Evolutionary conservation across 805 yeast genomes (phyloP).

Genomic region (Ogataea henricii): DNA sequence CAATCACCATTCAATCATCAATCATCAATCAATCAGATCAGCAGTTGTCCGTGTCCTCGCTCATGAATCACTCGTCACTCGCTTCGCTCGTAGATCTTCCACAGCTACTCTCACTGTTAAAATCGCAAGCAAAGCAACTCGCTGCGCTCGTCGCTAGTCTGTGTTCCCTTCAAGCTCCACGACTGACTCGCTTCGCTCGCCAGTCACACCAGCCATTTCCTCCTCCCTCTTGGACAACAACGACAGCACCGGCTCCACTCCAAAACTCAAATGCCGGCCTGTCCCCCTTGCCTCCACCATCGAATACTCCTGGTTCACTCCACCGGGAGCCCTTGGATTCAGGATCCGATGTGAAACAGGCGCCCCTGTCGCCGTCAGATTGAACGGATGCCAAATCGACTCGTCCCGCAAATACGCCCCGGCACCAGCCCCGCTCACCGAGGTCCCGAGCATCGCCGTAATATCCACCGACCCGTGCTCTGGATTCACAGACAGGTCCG

Average conservation of each 20-base stretch:
- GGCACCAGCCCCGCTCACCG: constrained; percentile 10
- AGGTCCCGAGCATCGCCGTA: constrained; percentile 25
- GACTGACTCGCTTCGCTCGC: too few relatives aligned
- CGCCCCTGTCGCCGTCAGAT: constrained; percentile 9
- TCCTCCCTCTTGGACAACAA: constrained; percentile 12
- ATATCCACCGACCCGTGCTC: constrained; percentile 27
- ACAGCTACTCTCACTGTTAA: too few relatives aligned
- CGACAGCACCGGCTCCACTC: constrained; percentile 30
- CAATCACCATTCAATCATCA: too few relatives aligned
- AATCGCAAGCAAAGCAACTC: too few relatives aligned
- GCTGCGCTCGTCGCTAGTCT: too few relatives aligned
- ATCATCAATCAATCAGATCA: too few relatives aligned
- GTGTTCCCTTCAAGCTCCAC: too few relatives aligned
- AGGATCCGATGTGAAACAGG: background rate
- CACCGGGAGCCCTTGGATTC: constrained; percentile 4
- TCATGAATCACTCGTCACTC: too few relatives aligned
- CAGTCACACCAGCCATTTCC: background rate
- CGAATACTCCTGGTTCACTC: constrained; percentile 6
- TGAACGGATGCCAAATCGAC: constrained; percentile 30
- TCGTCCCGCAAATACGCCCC: constrained; percentile 13
- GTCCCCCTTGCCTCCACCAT: background rate
- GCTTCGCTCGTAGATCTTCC: too few relatives aligned
- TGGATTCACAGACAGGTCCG: constrained; percentile 18
- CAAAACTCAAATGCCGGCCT: constrained; percentile 27
- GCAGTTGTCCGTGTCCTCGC: too few relatives aligned